These are phyloP conservation scores for Trichoderma oligosporum DNA, from an alignment of 2,329 filamentous ascomycete species.

Conservation along the genomic window DNA sequence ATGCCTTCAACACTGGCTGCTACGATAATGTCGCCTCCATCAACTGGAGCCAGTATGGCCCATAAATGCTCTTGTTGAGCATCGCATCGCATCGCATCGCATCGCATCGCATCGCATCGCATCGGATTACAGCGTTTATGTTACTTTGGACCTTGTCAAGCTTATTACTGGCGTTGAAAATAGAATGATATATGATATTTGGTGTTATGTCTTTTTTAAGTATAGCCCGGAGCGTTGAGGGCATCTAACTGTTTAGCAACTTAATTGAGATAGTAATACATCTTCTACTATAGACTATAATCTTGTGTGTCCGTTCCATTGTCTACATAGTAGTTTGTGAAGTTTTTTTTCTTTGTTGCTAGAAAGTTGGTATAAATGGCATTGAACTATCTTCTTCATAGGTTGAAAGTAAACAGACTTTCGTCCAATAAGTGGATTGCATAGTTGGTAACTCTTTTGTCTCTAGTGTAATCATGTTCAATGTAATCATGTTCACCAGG, in stretches of 20 bases:
- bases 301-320: neutral
- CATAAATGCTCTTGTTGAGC: neutral
- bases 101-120: neutral
- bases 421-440: too few species aligned
- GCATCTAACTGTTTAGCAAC: slow-evolving; percentile 7
- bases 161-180: slow-evolving; percentile 4
- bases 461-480: too few species aligned
- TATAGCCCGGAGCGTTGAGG: slow-evolving; percentile 3
- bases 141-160: neutral
- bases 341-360: too few species aligned
- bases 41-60: slow-evolving; percentile 15
- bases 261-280: slow-evolving; percentile 12
- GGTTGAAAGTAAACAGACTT: too few species aligned
- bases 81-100: neutral
- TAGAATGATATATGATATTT: slow-evolving; percentile 1
- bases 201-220: neutral
- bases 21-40: slow-evolving; percentile 34
- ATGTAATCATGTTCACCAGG: too few species aligned
- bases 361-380: too few species aligned
- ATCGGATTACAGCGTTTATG: too few species aligned
- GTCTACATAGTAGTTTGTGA: too few species aligned
- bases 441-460: too few species aligned
- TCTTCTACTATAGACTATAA: neutral
- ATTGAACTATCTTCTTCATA: too few species aligned
- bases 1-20: slow-evolving; percentile 35